Evolutionary conservation across 768 basidiomycete genomes (phyloP), one percentile per base, ranked within the genome.

Genomic region (Tylopilus sp.): DNA sequence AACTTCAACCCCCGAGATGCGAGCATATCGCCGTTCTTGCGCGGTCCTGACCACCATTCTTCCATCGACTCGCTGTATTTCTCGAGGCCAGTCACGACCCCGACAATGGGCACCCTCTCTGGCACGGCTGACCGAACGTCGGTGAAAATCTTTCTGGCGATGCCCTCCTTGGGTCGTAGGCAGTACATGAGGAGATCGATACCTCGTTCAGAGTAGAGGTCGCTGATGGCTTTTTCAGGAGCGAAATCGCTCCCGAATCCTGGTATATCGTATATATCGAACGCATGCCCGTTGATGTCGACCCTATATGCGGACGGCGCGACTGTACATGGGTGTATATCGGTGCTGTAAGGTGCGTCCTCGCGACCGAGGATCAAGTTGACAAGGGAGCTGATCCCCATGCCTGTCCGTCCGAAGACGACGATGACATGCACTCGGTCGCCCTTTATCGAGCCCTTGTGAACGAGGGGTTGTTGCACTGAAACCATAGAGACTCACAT

Each of bases 31-130:
- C 70, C 62, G 31, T 77, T 77, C 53, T 54, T 59, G 26, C 44
- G 44, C 8, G 39, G 1, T 4, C 64, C 64, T 0, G 61, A 48
- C 73, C 73, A 74, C 74, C 56, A 70, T 28, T 50, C 52, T 13
- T 67, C 66, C 67, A 68, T 68, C 51, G 62, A 45, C 26, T 33
- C 35, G 39, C 57, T 44, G 22, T 71, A 66, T 46, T 73, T 66
- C 57, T 74, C 73, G 44, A 74, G 58, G 1, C 63, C 68, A 0
- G 71, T 74, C 17, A 74, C 60, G 20, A 71, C 68, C n/a, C 69
- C 57, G 10, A 71, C 73, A 26, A 74, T 64, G 6, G 71, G 73
- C 9, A 74, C 73, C 28, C 67, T 64, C 47, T 61, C 65, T 36
- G 67, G 60, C 40, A 52, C 61, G 8, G 55, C 66, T 49, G 58